phyloP scores from a whole-genome alignment of 176 grass and related monocot species.

The Otatea glauca region DNA sequence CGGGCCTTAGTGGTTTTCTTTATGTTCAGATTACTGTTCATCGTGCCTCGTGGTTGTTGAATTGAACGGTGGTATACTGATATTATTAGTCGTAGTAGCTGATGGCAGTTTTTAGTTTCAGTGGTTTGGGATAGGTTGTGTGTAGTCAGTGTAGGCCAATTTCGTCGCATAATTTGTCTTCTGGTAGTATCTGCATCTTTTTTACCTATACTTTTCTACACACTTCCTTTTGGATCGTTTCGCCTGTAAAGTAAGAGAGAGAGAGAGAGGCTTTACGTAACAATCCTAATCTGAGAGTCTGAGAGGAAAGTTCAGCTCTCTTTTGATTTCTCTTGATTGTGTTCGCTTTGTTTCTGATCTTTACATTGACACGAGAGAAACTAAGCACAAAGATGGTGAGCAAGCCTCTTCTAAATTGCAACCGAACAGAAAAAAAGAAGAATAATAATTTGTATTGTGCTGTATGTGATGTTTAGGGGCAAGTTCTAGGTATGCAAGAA shows the following conservation, averaged over 20 bases:
- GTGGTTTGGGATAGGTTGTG: background rate
- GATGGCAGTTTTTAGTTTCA: background rate
- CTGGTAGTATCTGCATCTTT: background rate
- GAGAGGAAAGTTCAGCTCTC: background rate
- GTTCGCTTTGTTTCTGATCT: background rate
- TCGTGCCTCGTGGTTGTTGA: background rate
- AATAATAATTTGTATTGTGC: no score
- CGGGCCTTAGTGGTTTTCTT: background rate
- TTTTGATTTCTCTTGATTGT: background rate
- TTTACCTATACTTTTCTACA: background rate
- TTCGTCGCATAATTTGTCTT: background rate
- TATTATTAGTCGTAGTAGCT: background rate
- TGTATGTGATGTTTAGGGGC: constrained; percentile 1
- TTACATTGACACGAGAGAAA: background rate
- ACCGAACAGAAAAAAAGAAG: background rate
- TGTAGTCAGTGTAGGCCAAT: background rate
- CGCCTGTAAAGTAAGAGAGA: background rate
- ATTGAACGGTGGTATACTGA: background rate
- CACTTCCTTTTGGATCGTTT: background rate
- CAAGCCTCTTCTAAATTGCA: background rate
- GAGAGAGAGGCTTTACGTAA: background rate
- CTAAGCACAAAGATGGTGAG: background rate
- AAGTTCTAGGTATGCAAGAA: constrained; percentile 22
- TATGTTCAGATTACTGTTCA: background rate
- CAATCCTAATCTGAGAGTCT: background rate